A percentile compares a stretch with the other conserved stretches of the same genome.
phyloP scores from a whole-genome alignment of 75 land plant species.

The Gnetum montanum region DNA sequence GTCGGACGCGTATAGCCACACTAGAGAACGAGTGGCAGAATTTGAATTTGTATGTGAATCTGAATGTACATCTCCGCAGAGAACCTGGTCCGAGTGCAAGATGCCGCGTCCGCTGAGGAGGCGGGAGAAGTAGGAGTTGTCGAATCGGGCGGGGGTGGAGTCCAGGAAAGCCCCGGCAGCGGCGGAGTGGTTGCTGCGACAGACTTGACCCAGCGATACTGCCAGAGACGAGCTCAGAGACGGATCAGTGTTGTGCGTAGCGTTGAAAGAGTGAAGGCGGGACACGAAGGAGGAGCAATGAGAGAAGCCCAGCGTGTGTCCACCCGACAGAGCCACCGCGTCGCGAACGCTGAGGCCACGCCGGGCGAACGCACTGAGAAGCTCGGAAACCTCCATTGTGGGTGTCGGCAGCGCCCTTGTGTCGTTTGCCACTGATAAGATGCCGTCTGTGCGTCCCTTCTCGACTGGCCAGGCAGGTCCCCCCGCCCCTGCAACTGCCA shows the following conservation, averaged over 20 bases:
- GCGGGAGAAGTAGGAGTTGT: constrained; percentile 9
- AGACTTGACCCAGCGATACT: background rate
- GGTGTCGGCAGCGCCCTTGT: constrained; percentile 20
- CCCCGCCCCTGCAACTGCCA: constrained; percentile 12
- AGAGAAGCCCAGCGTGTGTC: constrained; percentile 14
- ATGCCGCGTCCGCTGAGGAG: constrained; percentile 6
- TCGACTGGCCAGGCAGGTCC: constrained; percentile 21
- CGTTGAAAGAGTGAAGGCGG: constrained; percentile 12
- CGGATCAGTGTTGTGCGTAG: background rate
- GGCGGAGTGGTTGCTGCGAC: background rate
- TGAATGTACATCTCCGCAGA: no score
- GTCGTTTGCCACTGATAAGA: constrained; percentile 9
- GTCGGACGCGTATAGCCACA: constrained; percentile 26
- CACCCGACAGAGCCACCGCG: constrained; percentile 34
- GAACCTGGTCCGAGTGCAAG: background rate
- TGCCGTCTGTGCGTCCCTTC: constrained; percentile 22
- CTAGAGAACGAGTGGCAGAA: no score
- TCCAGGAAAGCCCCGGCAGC: constrained; percentile 2
- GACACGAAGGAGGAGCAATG: constrained; percentile 8
- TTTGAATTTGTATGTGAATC: no score
- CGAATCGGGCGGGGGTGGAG: constrained; percentile 10
- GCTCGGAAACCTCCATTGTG: constrained; percentile 6
- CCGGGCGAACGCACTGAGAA: constrained; percentile 12
- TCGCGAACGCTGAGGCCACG: constrained; percentile 17
- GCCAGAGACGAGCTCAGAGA: constrained; percentile 8